Evolutionary conservation across 2,329 filamentous ascomycete species (phyloP), one percentile per base, ranked within the genome.

Genomic region (Colletotrichum abscissum): DNA sequence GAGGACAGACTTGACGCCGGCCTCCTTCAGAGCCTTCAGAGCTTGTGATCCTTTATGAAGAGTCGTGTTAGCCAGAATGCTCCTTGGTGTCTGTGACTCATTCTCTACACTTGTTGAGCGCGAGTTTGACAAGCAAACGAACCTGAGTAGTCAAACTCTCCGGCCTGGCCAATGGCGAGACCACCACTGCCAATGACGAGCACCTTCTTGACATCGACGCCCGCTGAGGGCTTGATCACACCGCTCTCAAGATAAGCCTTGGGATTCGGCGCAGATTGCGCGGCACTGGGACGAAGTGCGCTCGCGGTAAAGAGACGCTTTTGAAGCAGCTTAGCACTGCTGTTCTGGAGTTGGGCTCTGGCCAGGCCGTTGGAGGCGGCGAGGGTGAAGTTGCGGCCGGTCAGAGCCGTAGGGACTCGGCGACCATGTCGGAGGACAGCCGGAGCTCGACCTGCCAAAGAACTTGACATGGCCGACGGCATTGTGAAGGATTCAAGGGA

Each of bases 141-240:
- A 97, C 95, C 96, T 84, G 97, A 98, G 85, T 98, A 98, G 86
- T 98, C 96, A 80, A 98, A 98, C 87, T 98, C 96, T 86, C 96
- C 96, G 76, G 96, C 96, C 86, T 98, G 96, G 76, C 96, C 96
- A 90, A 98, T 98, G 82, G 94, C 95, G 78, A 98, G 89, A 84
- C 96, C 96, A 86, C 96, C 96, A 86, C 93, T 95, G 73, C 96
- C 96, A 87, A 98, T 98, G 78, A 98, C 95, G 75, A 98, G 88
- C 65, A 98, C 96, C 87, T 98, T 98, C 88, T 97, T 97, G 76
- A 98, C 95, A 82, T 98, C 91, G 63, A 98, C 93, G 68, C 94
- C 86, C 79, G 96, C 89, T 79, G 90, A 89, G 72, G 93, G 92
- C 83, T 95, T 93, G 81, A 98, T 92, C 73, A 92, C 93, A 78